Percentiles rank a stretch among this genome's conserved stretches.
Conservation (phyloP, 2,329 filamentous ascomycete genomes). For the Albophoma yamanashiensis region DNA sequence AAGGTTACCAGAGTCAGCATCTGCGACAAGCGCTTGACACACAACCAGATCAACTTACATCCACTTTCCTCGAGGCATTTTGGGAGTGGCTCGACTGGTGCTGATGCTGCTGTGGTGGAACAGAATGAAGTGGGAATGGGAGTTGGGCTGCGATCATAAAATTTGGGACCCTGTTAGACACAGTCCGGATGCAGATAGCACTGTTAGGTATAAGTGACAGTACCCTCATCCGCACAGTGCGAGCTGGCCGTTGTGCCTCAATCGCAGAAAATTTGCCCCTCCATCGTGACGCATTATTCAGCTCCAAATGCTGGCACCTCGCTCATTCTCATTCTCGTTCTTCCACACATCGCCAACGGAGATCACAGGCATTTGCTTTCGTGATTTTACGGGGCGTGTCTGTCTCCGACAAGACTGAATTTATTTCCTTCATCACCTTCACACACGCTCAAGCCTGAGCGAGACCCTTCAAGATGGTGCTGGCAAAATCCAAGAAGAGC, state of each 20-base stretch:
- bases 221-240: not conserved
- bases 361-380: not conserved
- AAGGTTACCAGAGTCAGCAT: constrained; percentile 4
- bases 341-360: not conserved
- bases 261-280: constrained; percentile 37
- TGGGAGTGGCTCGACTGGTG: constrained; percentile 17
- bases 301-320: constrained; percentile 5
- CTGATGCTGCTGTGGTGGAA: constrained; percentile 1
- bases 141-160: constrained; percentile 16
- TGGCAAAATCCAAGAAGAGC: constrained; percentile 86
- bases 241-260: not conserved
- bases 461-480: constrained; percentile 34
- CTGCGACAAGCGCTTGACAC: too few relatives aligned
- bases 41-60: constrained; percentile 28
- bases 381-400: not conserved
- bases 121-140: constrained; percentile 4
- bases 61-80: constrained; percentile 68
- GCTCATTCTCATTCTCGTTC: constrained; percentile 8
- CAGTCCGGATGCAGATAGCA: constrained; percentile 14
- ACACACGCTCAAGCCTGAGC: not conserved
- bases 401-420: not conserved
- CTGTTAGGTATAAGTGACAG: constrained; percentile 9
- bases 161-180: constrained; percentile 15
- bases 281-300: constrained; percentile 32
- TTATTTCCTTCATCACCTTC: not conserved